These are phyloP conservation scores for Thelephora aurantiotincta DNA, from an alignment of 768 basidiomycete genomes.

Conservation along the genomic window DNA sequence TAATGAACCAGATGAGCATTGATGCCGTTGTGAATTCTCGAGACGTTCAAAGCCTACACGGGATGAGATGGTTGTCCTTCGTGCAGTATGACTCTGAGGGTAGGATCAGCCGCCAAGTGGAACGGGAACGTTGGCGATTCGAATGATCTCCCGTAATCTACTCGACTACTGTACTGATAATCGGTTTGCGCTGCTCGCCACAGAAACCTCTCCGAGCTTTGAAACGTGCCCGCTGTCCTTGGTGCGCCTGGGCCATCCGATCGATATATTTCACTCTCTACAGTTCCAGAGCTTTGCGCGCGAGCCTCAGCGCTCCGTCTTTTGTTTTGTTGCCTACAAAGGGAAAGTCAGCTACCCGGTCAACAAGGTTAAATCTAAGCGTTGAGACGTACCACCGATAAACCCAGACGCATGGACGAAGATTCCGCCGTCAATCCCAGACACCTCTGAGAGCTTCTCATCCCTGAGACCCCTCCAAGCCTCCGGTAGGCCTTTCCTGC, in stretches of 20 bases:
- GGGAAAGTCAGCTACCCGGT: background rate
- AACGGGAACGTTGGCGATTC: no score
- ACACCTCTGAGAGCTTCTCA: conserved; percentile 55
- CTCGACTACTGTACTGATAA: no score
- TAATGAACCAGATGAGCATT: no score
- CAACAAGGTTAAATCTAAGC: conserved; percentile 1
- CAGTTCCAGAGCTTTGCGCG: conserved; percentile 42
- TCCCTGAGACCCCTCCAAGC: conserved; percentile 89
- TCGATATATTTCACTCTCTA: conserved; percentile 2
- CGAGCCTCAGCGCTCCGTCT: conserved; percentile 76
- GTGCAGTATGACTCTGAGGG: background rate
- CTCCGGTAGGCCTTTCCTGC: conserved; percentile 86
- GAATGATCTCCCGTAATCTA: no score
- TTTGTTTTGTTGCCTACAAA: conserved; percentile 71
- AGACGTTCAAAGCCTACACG: no score
- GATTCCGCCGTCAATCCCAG: conserved; percentile 70
- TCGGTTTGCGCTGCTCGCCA: no score
- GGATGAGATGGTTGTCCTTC: no score
- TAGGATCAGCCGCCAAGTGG: no score
- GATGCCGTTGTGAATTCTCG: no score
- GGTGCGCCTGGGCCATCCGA: no score
- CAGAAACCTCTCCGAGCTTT: no score
- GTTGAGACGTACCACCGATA: conserved; percentile 58
- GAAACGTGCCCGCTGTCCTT: no score
- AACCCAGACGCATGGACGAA: conserved; percentile 96